phyloP scores from a whole-genome alignment of 2,329 filamentous ascomycete genomes.

The Knufia petricola region DNA sequence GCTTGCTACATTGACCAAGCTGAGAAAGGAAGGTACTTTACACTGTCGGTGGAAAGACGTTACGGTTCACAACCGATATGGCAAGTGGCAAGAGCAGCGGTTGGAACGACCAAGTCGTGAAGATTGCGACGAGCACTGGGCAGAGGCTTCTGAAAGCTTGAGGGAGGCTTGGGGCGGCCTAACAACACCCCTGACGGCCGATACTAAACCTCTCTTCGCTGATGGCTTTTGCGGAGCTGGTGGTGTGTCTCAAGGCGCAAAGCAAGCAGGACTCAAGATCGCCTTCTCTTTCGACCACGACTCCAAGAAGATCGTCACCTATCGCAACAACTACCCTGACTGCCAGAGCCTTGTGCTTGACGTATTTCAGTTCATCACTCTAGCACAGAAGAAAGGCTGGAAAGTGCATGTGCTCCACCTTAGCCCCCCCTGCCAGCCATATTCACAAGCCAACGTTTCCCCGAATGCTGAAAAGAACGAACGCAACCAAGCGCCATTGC shows the following conservation, averaged over 20 bases:
- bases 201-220: conserved; percentile 44
- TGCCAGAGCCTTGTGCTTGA: conserved; percentile 26
- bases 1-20: neutral
- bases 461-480: conserved; percentile 49
- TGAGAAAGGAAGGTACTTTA: neutral
- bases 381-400: conserved; percentile 22
- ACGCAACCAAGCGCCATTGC: conserved; percentile 52
- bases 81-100: neutral
- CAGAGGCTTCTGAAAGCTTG: neutral
- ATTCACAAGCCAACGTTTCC: conserved; percentile 61
- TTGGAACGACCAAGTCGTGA: conserved; percentile 39
- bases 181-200: neutral
- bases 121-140: neutral
- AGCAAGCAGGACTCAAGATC: conserved; percentile 48
- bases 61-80: neutral
- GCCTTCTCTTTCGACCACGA: conserved; percentile 57
- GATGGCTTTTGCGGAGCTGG: conserved; percentile 68
- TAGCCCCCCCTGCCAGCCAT: conserved; percentile 69
- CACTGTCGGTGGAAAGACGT: neutral
- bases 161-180: neutral
- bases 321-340: conserved; percentile 47
- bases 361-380: conserved; percentile 42
- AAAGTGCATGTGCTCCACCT: conserved; percentile 62
- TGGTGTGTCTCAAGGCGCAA: conserved; percentile 57
- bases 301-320: conserved; percentile 47